Evolutionary conservation across 192 early-diverging fungal species (phyloP).

Genomic region (Podila horticola): DNA sequence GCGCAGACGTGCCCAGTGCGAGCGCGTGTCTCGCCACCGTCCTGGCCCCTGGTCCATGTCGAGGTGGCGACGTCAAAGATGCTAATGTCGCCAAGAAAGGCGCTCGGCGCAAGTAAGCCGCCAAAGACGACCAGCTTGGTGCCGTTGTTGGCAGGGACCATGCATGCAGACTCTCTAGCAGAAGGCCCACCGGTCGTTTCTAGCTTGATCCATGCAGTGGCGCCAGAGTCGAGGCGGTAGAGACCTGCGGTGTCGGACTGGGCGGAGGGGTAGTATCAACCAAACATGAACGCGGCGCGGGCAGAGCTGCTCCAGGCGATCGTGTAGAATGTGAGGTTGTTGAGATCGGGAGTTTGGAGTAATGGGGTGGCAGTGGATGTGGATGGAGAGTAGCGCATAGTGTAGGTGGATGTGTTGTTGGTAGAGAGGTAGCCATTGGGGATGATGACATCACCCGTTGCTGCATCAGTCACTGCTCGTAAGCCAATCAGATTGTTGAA

Average conservation of each 20-base stretch:
- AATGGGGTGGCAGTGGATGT: not conserved
- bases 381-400: not conserved
- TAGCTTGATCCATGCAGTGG: not conserved
- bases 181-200: not conserved
- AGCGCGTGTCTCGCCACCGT: not conserved
- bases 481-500: not conserved
- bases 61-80: conserved; percentile 17
- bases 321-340: not conserved
- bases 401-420: not conserved
- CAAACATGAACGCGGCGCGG: not conserved
- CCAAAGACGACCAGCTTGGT: not conserved
- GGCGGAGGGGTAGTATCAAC: not conserved
- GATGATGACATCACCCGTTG: not conserved
- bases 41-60: conserved; percentile 3
- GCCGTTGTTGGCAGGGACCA: not conserved
- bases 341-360: not conserved
- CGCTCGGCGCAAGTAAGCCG: not conserved
- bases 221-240: not conserved
- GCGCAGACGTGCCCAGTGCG: conserved; percentile 9
- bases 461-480: not conserved
- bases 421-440: not conserved
- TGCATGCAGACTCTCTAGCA: not conserved
- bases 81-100: conserved; percentile 6
- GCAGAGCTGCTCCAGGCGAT: not conserved
- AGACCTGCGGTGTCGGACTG: not conserved